Evolutionary conservation across 805 yeast species (phyloP).

Genomic region (Priceomyces melissophilus): DNA sequence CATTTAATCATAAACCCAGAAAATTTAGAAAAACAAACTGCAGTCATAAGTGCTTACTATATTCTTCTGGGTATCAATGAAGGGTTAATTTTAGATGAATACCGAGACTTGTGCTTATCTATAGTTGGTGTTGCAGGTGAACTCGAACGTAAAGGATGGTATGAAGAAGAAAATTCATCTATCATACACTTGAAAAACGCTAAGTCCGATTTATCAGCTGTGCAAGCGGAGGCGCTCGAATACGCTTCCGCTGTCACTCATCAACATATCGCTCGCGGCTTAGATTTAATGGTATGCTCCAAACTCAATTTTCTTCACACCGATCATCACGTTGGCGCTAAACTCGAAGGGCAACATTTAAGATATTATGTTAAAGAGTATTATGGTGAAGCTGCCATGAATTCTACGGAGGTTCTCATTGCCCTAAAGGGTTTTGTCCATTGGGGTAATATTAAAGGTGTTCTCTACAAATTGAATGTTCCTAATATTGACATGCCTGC

Average conservation of each 20-base stretch:
- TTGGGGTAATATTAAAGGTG: slow-evolving; percentile 53
- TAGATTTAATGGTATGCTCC: slow-evolving; percentile 41
- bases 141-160: slow-evolving; percentile 49
- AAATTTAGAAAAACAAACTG: slow-evolving; percentile 24
- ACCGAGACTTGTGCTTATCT: slow-evolving; percentile 42
- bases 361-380: slow-evolving; percentile 33
- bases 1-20: slow-evolving; percentile 40
- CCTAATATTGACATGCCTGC: slow-evolving; percentile 33
- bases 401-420: slow-evolving; percentile 39
- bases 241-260: slow-evolving; percentile 26
- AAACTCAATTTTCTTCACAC: slow-evolving; percentile 53
- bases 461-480: slow-evolving; percentile 39
- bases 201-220: slow-evolving; percentile 27
- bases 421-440: slow-evolving; percentile 51
- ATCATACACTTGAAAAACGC: slow-evolving; percentile 35
- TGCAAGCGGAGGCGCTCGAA: slow-evolving; percentile 29
- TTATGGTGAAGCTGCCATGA: slow-evolving; percentile 39
- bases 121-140: slow-evolving; percentile 50
- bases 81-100: slow-evolving; percentile 35
- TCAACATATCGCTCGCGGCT: slow-evolving; percentile 40
- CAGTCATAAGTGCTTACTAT: slow-evolving; percentile 42
- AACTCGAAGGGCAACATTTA: slow-evolving; percentile 44
- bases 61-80: slow-evolving; percentile 34
- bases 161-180: slow-evolving; percentile 42
- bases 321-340: slow-evolving; percentile 53